phyloP scores from a whole-genome alignment of 1,139 yeast species.

The Yamadazyma songkhlaensis region DNA sequence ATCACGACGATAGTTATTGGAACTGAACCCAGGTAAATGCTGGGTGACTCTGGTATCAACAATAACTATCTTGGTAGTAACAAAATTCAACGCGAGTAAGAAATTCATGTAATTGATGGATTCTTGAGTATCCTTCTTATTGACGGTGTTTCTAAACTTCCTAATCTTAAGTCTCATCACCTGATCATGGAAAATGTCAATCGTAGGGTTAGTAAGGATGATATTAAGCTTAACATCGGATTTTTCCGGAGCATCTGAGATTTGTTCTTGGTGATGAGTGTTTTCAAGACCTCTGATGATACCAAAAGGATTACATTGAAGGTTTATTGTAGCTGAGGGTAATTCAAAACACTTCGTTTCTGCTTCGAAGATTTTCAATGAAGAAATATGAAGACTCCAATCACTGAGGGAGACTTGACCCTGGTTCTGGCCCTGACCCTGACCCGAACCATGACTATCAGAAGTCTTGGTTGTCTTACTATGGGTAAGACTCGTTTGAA shows the following conservation, averaged over 20 bases:
- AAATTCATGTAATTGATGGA: conserved; percentile 11
- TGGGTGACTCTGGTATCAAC: conserved; percentile 30
- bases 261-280: conserved; percentile 9
- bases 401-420: conserved; percentile 7
- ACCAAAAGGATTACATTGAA: conserved; percentile 22
- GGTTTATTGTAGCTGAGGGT: conserved; percentile 31
- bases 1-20: conserved; percentile 24
- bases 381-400: conserved; percentile 14
- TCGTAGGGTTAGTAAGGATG: conserved; percentile 29
- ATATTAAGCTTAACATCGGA: conserved; percentile 20
- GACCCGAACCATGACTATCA: no score
- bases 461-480: conserved; percentile 2
- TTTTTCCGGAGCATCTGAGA: conserved; percentile 6
- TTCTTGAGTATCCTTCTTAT: conserved; percentile 2
- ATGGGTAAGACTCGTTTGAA: conserved; percentile 12
- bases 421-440: no score
- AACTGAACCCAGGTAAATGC: conserved; percentile 31
- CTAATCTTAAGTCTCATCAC: conserved; percentile 9
- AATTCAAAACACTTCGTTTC: conserved; percentile 33
- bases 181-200: conserved; percentile 43
- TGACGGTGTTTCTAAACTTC: conserved; percentile 2
- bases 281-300: conserved; percentile 15
- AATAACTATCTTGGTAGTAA: conserved; percentile 27
- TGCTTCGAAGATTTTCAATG: conserved; percentile 28
- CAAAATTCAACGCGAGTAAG: conserved; percentile 13